Evolutionary conservation across 164 flowering plant genomes (phyloP), one percentile per base, ranked within the genome.

Genomic region (Tinospora cordifolia): DNA sequence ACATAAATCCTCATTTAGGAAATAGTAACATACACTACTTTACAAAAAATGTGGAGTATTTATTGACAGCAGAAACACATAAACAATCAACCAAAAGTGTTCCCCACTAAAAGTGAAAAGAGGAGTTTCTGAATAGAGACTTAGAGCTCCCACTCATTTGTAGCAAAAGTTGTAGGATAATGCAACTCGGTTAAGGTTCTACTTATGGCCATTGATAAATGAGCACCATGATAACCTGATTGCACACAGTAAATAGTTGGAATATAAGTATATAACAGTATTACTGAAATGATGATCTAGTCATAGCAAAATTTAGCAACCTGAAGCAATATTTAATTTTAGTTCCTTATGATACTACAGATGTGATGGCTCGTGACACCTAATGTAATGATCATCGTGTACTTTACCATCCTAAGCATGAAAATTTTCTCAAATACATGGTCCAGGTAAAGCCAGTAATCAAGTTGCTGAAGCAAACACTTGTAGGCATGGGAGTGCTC

Each of bases 371-470:
- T 10, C 17, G n/a, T 51, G 58, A 51, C 14, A 51, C 17, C 15
- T n/a, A 51, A 1, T 51, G 58, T 19, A 51, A 51, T 19, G 0
- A 51, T 6, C 58, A 51, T 6, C 19, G 58, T 26, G 4, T 65
- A 13, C 27, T 3, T 66, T 22, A 36, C 27, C 6, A 6, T 24
- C 40, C 46, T 51, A 65, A 67, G 30, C 62, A 40, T 64, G 63
- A 54, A 49, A 54, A 41, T 71, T 21, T 26, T 41, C n/a, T 39
- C 57, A 66, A 68, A 67, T 38, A 26, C 73, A 58, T 51, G 39
- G 62, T 65, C 24, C 70, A 93, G 98, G 97, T 91, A 38, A 91
- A 93, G 74, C 98, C 97, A 78, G 95, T 90, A 66, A 81, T 93
- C 84, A 87, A 91, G 75, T 49, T 91, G 87, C 82, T 93, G 83